Conservation (phyloP, 129 eudicot species). For the Apium graveolens region DNA sequence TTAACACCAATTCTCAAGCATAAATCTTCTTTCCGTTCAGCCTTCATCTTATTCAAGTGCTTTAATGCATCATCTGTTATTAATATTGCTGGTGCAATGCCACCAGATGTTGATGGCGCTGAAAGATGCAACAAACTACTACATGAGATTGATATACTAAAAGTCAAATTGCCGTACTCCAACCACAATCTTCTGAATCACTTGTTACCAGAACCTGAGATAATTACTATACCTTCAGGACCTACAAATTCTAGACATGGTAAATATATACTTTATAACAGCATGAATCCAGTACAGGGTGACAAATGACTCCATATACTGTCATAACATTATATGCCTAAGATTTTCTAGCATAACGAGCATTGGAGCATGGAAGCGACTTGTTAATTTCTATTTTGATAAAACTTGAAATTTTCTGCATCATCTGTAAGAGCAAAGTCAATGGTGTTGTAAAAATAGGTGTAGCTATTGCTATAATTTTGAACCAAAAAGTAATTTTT, state of each 20-base stretch:
- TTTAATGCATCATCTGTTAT: conserved; percentile 74
- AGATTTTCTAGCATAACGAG: no score
- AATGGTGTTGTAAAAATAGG: no score
- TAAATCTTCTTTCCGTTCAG: conserved; percentile 64
- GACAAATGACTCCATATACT: no score
- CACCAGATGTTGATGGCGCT: conserved; percentile 70
- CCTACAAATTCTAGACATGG: not conserved
- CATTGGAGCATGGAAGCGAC: no score
- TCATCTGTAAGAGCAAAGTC: not conserved
- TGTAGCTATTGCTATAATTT: no score
- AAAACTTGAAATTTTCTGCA: not conserved
- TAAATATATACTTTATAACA: not conserved
- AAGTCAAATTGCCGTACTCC: not conserved
- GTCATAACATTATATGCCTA: no score
- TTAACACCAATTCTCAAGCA: conserved; percentile 93
- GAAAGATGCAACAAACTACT: conserved; percentile 11
- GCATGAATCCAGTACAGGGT: no score
- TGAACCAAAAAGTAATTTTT: no score
- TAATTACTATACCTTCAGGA: not conserved
- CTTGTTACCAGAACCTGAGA: not conserved
- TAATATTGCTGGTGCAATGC: conserved; percentile 82
- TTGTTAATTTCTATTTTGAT: not conserved
- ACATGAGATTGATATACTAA: not conserved
- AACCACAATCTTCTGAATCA: not conserved
- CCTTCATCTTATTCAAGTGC: conserved; percentile 84